Conservation (phyloP, 371 early-diverging fungal genomes). For the Mucor velutinosus region DNA sequence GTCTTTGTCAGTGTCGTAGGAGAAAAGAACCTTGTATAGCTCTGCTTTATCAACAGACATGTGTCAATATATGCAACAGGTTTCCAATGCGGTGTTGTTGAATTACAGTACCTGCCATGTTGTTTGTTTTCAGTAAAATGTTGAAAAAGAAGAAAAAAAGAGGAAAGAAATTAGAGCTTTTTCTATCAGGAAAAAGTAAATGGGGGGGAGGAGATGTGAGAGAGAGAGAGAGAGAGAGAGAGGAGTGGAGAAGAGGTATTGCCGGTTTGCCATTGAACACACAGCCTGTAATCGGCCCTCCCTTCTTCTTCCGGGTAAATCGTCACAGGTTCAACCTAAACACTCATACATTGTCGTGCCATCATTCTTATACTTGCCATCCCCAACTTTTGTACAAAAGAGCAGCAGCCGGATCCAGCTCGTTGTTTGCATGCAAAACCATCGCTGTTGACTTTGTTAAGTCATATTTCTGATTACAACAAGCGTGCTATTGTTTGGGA, state of each 20-base stretch:
- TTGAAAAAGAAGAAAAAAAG: neutral
- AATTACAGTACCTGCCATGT: neutral
- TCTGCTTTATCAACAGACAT: slow-evolving; percentile 6
- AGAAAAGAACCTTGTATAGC: slow-evolving; percentile 34
- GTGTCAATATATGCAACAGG: neutral
- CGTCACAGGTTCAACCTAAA: neutral
- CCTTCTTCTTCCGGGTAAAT: neutral
- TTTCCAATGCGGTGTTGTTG: neutral
- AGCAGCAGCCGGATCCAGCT: neutral
- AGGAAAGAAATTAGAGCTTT: neutral
- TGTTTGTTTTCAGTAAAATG: neutral
- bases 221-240: neutral
- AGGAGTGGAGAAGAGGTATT: neutral
- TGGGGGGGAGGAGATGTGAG: neutral
- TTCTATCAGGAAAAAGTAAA: neutral
- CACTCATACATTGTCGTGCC: neutral
- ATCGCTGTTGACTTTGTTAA: neutral
- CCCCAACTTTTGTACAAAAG: neutral
- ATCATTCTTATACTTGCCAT: too few species aligned
- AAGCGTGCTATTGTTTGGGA: neutral
- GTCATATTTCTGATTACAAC: neutral
- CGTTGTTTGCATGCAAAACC: neutral
- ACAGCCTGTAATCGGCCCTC: neutral
- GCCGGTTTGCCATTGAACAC: neutral
- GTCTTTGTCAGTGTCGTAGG: slow-evolving; percentile 52